Evolutionary conservation across 176 grass and related monocot species (phyloP).

Genomic region (Oryza glaberrima): DNA sequence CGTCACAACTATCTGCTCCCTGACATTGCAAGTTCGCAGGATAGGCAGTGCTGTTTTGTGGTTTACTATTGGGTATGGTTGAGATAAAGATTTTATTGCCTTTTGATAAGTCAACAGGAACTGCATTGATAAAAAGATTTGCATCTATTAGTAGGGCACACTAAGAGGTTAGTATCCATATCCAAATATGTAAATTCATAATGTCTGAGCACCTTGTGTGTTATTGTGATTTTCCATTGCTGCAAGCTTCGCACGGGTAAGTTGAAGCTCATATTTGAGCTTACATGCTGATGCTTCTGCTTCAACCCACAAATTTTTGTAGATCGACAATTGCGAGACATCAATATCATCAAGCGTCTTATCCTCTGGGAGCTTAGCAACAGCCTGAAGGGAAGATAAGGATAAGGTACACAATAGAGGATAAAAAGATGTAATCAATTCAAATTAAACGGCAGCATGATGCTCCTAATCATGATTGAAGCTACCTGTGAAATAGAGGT

Average conservation of each 20-base stretch:
- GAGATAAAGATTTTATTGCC: constrained; percentile 5
- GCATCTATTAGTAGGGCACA: constrained; percentile 3
- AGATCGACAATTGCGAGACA: constrained; percentile 52
- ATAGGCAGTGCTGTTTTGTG: constrained; percentile 21
- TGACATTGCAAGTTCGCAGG: constrained; percentile 27
- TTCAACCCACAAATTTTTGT: constrained; percentile 84
- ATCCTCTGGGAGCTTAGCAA: constrained; percentile 49
- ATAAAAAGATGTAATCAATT: neutral
- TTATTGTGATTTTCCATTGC: constrained; percentile 31
- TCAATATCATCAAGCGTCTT: constrained; percentile 48
- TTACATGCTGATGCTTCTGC: constrained; percentile 70
- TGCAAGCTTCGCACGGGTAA: constrained; percentile 46
- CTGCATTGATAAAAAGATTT: constrained; percentile 35
- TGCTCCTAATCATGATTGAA: constrained; percentile 27
- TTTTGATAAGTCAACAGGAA: constrained; percentile 10
- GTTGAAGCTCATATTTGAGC: constrained; percentile 84
- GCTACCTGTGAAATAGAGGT: constrained; percentile 57
- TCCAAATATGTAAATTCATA: constrained; percentile 33
- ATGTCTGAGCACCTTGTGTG: constrained; percentile 31
- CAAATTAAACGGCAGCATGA: constrained; percentile 8
- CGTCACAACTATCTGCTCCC: constrained; percentile 16
- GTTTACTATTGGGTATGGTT: constrained; percentile 25
- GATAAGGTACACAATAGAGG: constrained; percentile 6
- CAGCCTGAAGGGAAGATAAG: constrained; percentile 47
- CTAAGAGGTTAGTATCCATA: constrained; percentile 26